Evolutionary conservation across 495 filamentous ascomycete species (phyloP), one percentile per base, ranked within the genome.

Genomic region (Paragyromitra xinjiangensis): DNA sequence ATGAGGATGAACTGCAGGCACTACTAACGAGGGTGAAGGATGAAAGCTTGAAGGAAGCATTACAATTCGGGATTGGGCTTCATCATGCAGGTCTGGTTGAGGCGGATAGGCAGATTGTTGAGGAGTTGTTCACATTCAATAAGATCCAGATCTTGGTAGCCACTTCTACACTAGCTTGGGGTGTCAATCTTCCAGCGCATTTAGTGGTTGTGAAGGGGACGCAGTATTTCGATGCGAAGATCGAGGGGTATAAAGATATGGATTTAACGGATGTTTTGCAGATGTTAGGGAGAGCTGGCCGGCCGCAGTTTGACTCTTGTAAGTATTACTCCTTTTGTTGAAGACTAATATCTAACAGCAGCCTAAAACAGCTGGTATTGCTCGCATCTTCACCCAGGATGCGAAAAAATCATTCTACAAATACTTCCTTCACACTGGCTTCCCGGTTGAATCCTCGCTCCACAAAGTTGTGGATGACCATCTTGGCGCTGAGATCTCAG

Each of bases 381-480:
- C 96, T 9, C 90, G 94, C 39, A 98, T 99, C 78, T 97, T 98
- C 84, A 98, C 96, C 0, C 94, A 99, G 81, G 95, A 98, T 72
- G 85, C 94, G 11, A 99, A 98, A 86, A 99, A 99, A 84, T 93
- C 93, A n/a, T 99, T 98, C 84, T 99, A 99, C 85, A 99, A 98
- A 86, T 94, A 99, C 85, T 99, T 99, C 83, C 83, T 99, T 58
- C 95, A 99, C 81, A 98, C 96, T 11, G 95, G 95, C 3, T 99
- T 99, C 84, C 95, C 95, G 0, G 95, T 99, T 29, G 95, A 99
- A 83, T 97, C 94, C 7, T 94, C 94, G 3, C 86, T 99, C 22
- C 95, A 99, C 85, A 97, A 95, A 26, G 95, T 97, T 0, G 86
- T 98, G 3, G 95, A 98, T 84, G 97, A 99, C 86, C 95, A 99